Evolutionary conservation across 352 stramenopile genomes (phyloP), one percentile per base, ranked within the genome.

Genomic region (Phytopythium oedochilum): DNA sequence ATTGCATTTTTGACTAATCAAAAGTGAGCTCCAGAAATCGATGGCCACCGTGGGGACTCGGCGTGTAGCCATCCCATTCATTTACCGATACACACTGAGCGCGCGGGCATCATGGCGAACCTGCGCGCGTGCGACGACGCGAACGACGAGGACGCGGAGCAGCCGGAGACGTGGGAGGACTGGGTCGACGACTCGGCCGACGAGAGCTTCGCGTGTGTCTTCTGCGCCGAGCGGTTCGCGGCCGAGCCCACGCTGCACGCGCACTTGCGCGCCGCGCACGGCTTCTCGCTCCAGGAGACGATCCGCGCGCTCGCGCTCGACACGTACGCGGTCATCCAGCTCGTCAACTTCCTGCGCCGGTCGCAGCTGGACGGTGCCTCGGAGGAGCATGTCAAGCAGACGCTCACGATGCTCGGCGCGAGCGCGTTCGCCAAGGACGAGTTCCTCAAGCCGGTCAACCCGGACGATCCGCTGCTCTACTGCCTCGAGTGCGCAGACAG

Each of bases 131-230:
- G 47, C 38, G 49, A 71, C 53, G 58, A 52, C 14, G 60, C 47
- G 14, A 9, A 22, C 45, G 50, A 70, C 32, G 61, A 70, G 36
- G 61, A 77, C 47, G 52, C 50, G 43, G 72, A 57, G 48, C 79
- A 92, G 73, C 83, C 67, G 44, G 81, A 92, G 71, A 87, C 71
- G 51, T 94, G 84, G 84, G 78, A 94, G 48, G 84, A 94, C 74
- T 94, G 84, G 84, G 75, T 91, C 42, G 84, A 91, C 55, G 84
- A 94, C 39, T 63, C 62, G 51, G 57, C 71, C 23, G 68, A 72
- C 50, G 20, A 56, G 23, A 72, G 54, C 59, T 88, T 87, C 53
- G 63, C 60, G 53, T 94, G 84, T 42, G 70, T 94, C 26, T 91
- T 94, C 62, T 94, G 84, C 55, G 50, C 52, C 47, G 64, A 69